phyloP scores from a whole-genome alignment of 2,329 filamentous ascomycete species.

The Coniochaeta sp. region DNA sequence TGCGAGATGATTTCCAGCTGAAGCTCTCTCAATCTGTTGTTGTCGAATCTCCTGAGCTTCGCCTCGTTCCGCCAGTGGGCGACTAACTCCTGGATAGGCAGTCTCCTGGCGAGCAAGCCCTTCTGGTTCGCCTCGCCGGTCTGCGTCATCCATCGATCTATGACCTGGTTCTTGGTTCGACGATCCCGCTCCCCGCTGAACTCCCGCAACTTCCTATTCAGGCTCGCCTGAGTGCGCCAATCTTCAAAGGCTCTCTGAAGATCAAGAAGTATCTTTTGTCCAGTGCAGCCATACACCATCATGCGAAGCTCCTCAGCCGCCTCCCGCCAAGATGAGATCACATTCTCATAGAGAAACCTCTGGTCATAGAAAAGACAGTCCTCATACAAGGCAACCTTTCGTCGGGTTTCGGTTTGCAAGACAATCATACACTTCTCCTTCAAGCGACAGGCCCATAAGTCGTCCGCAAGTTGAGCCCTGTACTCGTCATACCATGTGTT shows the following conservation, averaged over 20 bases:
- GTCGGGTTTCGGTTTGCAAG: constrained; percentile 13
- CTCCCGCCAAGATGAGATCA: constrained; percentile 15
- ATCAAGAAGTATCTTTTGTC: constrained; percentile 8
- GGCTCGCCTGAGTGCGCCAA: background rate
- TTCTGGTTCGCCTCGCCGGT: constrained; percentile 4
- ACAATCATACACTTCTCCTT: constrained; percentile 7
- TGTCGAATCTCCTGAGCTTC: constrained; percentile 13
- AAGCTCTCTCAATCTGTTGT: constrained; percentile 8
- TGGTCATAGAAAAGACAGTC: constrained; percentile 10
- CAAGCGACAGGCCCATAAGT: constrained; percentile 9
- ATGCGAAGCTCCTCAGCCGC: constrained; percentile 7
- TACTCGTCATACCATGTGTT: constrained; percentile 21
- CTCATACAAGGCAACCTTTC: constrained; percentile 6
- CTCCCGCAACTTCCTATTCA: background rate
- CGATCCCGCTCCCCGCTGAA: background rate
- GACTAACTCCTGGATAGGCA: constrained; percentile 11
- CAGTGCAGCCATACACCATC: constrained; percentile 6
- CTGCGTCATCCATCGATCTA: constrained; percentile 5
- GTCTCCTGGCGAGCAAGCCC: constrained; percentile 9
- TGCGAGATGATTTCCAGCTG: constrained; percentile 13
- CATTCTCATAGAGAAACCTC: constrained; percentile 13
- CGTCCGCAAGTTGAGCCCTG: constrained; percentile 16
- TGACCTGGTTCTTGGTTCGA: background rate
- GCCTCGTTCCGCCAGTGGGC: constrained; percentile 19
- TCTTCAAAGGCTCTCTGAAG: constrained; percentile 4